These are phyloP conservation scores for Udeniomyces megalosporus DNA, from an alignment of 768 basidiomycete genomes.

Conservation along the genomic window DNA sequence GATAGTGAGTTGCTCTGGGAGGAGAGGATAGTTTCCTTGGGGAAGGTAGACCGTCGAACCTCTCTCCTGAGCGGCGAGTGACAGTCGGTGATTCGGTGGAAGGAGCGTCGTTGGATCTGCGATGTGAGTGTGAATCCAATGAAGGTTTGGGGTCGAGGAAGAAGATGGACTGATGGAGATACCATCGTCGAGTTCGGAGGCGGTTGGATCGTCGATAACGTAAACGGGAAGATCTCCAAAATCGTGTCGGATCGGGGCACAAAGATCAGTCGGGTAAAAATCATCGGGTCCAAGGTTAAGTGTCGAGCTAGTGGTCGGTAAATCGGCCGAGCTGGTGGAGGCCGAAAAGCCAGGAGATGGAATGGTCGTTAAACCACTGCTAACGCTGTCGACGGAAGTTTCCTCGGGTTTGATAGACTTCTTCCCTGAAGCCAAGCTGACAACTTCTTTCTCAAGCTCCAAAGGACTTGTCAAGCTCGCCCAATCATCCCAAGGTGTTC, in stretches of 20 bases:
- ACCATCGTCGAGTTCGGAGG: conserved; percentile 86
- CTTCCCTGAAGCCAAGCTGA: not conserved
- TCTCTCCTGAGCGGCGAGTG: conserved; percentile 41
- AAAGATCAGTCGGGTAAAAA: conserved; percentile 45
- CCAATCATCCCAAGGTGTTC: conserved; percentile 68
- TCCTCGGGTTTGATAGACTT: not conserved
- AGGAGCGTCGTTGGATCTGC: conserved; percentile 78
- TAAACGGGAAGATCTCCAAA: conserved; percentile 67
- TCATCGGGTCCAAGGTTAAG: conserved; percentile 30
- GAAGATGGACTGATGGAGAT: conserved; percentile 53
- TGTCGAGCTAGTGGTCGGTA: conserved; percentile 21
- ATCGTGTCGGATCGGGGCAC: conserved; percentile 63
- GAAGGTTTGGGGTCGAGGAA: conserved; percentile 37
- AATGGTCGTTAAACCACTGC: not conserved
- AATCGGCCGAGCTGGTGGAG: conserved; percentile 19
- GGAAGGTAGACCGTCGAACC: conserved; percentile 47
- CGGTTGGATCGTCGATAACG: conserved; percentile 63
- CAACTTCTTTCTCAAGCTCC: conserved; percentile 18
- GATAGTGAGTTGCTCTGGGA: conserved; percentile 39
- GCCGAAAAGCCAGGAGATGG: conserved; percentile 26
- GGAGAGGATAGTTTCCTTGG: conserved; percentile 50
- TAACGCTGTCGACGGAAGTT: not conserved
- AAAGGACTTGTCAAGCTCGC: conserved; percentile 33
- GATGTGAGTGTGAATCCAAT: conserved; percentile 81
- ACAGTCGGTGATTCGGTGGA: conserved; percentile 49